Percentiles rank a stretch among this genome's conserved stretches.
Evolutionary conservation across 495 filamentous ascomycete species (phyloP).

Genomic region (Hypomontagnella submonticulosa): DNA sequence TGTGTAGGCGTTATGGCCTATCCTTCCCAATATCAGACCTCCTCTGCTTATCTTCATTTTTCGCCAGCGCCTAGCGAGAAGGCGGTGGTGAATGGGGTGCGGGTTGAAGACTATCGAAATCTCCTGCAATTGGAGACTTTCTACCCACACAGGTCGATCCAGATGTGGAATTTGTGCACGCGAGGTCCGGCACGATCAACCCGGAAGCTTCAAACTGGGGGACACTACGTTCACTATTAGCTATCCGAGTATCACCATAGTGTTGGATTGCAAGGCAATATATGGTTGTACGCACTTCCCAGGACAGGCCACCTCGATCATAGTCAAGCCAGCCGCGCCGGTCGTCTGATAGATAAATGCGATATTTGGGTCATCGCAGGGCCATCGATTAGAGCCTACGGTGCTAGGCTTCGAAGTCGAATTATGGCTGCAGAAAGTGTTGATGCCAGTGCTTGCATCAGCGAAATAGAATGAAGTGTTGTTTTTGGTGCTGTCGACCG

Average conservation of each 20-base stretch:
- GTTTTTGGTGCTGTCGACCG: conserved; percentile 19
- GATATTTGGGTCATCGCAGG: conserved; percentile 37
- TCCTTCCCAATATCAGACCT: neutral
- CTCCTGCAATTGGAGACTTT: conserved; percentile 26
- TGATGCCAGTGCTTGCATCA: conserved; percentile 41
- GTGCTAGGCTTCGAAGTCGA: conserved; percentile 38
- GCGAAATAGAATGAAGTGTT: conserved; percentile 35
- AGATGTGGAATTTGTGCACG: conserved; percentile 36
- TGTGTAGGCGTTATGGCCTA: neutral
- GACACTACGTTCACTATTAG: conserved; percentile 23
- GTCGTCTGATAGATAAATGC: conserved; percentile 44
- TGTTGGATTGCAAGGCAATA: conserved; percentile 5
- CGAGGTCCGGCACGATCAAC: conserved; percentile 22
- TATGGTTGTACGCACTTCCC: conserved; percentile 37
- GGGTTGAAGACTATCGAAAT: conserved; percentile 37
- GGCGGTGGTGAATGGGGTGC: conserved; percentile 14
- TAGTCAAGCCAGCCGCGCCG: conserved; percentile 36
- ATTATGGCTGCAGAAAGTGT: conserved; percentile 40
- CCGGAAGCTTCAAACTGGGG: conserved; percentile 36
- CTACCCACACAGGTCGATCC: conserved; percentile 33
- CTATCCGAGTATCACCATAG: neutral
- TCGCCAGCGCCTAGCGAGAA: neutral
- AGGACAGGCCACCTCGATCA: conserved; percentile 42
- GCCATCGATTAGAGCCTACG: conserved; percentile 39
- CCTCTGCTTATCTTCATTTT: neutral